Conservation (phyloP, 1,284 basidiomycete genomes). For the Cutaneotrichosporon daszewskae region DNA sequence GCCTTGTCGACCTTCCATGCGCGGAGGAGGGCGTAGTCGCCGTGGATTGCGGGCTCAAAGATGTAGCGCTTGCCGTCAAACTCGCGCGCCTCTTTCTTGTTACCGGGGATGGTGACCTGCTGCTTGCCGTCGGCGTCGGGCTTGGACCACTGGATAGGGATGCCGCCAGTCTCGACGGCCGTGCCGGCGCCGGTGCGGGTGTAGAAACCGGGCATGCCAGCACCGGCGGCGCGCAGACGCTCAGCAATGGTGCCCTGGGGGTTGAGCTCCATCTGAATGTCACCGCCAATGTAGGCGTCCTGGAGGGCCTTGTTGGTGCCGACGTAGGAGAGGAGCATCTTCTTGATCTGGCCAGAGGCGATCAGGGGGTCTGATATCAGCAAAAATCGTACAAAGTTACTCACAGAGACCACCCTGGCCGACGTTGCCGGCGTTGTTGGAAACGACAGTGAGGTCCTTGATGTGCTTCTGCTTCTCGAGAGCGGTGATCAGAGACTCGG, state of each 20-base stretch:
- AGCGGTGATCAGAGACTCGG: slow-evolving; percentile 79
- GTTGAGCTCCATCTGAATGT: slow-evolving; percentile 78
- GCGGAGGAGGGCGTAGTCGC: slow-evolving; percentile 81
- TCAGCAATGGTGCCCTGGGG: slow-evolving; percentile 91
- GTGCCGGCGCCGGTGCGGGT: slow-evolving; percentile 88
- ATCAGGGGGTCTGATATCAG: slow-evolving; percentile 62
- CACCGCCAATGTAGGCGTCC: slow-evolving; percentile 66
- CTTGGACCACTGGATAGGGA: slow-evolving; percentile 52
- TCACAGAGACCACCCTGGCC: slow-evolving; percentile 71
- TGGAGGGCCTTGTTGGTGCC: slow-evolving; percentile 55
- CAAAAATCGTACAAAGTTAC: slow-evolving; percentile 21
- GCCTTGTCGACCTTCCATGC: slow-evolving; percentile 95
- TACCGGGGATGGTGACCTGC: slow-evolving; percentile 59
- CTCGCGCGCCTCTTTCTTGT: slow-evolving; percentile 70
- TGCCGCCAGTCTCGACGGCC: slow-evolving; percentile 65
- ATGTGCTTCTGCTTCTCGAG: slow-evolving; percentile 68
- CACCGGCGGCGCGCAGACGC: slow-evolving; percentile 82
- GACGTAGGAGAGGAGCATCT: slow-evolving; percentile 82
- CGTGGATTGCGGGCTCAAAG: slow-evolving; percentile 78
- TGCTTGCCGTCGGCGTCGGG: slow-evolving; percentile 36
- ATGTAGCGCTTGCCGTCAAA: slow-evolving; percentile 80
- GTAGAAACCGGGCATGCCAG: slow-evolving; percentile 93
- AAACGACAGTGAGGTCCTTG: slow-evolving; percentile 68
- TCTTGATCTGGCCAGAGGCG: slow-evolving; percentile 65
- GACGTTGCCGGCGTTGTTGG: slow-evolving; percentile 77